A percentile compares a stretch with the other conserved stretches of the same genome.
Conservation (phyloP, 2,329 filamentous ascomycete genomes). For the Colletotrichum musae region DNA sequence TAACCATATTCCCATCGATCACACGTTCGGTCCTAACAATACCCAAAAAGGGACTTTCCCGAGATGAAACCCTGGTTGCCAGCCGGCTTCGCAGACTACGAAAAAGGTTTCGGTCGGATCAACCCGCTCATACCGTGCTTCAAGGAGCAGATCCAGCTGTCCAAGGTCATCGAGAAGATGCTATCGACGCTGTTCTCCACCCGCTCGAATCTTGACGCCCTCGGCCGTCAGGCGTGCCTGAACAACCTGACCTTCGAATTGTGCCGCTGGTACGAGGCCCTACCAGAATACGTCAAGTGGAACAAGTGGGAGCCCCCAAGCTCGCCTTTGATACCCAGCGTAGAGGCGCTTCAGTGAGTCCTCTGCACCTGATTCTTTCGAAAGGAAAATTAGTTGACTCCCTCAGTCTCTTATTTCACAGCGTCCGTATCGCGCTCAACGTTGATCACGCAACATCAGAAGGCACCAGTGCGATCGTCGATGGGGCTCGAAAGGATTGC, state of each 20-base stretch:
- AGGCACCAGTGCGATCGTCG: background rate
- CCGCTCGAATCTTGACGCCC: background rate
- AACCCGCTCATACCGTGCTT: conserved; percentile 41
- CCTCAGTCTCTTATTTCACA: conserved; percentile 43
- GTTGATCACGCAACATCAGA: conserved; percentile 39
- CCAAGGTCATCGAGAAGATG: conserved; percentile 44
- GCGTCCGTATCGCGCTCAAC: conserved; percentile 46
- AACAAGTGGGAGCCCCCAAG: conserved; percentile 44
- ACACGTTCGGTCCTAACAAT: background rate
- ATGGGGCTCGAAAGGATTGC: conserved; percentile 37
- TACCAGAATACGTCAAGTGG: conserved; percentile 43
- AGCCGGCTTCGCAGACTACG: conserved; percentile 41
- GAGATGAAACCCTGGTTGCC: conserved; percentile 45
- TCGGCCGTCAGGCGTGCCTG: conserved; percentile 21
- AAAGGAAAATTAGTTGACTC: background rate
- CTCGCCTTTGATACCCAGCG: conserved; percentile 17
- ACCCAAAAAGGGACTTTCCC: conserved; percentile 40
- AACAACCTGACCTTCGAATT: conserved; percentile 44
- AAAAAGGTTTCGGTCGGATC: background rate
- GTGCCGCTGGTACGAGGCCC: conserved; percentile 41
- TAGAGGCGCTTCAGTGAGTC: conserved; percentile 45
- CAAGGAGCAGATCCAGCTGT: conserved; percentile 43
- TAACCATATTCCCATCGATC: fast-evolving
- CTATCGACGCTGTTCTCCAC: conserved; percentile 39
- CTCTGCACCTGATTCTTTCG: background rate